A percentile compares a stretch with the other conserved stretches of the same genome.
phyloP scores from a whole-genome alignment of 352 stramenopile genomes.

The Elongisporangium undulatum region DNA sequence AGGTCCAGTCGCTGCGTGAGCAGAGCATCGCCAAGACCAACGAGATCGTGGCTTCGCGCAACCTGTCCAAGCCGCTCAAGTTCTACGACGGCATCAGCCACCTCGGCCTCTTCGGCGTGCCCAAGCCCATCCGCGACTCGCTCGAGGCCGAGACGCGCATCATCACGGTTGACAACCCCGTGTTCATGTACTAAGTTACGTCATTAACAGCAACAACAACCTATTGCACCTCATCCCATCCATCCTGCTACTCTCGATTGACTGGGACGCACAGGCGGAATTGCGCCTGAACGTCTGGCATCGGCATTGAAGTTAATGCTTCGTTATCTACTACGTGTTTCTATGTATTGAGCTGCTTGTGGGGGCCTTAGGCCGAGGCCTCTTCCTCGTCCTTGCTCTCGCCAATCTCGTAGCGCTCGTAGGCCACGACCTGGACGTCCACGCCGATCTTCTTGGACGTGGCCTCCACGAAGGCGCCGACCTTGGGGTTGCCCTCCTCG shows the following conservation, averaged over 20 bases:
- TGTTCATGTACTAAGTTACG: constrained; percentile 93
- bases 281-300: not conserved
- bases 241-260: not conserved
- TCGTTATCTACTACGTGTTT: not conserved
- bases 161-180: constrained; percentile 94
- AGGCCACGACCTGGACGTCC: constrained; percentile 55
- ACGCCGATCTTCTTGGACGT: constrained; percentile 62
- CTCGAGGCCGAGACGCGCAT: constrained; percentile 87
- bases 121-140: constrained; percentile 88
- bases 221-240: not conserved
- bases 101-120: constrained; percentile 87
- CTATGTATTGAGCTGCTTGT: constrained; percentile 7
- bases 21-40: constrained; percentile 66
- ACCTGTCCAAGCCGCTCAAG: constrained; percentile 62
- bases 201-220: constrained; percentile 4
- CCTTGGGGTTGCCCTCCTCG: constrained; percentile 89
- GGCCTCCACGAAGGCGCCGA: constrained; percentile 70
- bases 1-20: constrained; percentile 43
- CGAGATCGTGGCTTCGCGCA: constrained; percentile 41
- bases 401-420: constrained; percentile 73
- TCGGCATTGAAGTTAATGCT: not conserved
- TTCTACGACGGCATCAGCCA: constrained; percentile 93
- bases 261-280: not conserved
- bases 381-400: constrained; percentile 48
- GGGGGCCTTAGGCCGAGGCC: constrained; percentile 16